Evolutionary conservation across 805 yeast species (phyloP).

Genomic region (Saturnispora saitoi): DNA sequence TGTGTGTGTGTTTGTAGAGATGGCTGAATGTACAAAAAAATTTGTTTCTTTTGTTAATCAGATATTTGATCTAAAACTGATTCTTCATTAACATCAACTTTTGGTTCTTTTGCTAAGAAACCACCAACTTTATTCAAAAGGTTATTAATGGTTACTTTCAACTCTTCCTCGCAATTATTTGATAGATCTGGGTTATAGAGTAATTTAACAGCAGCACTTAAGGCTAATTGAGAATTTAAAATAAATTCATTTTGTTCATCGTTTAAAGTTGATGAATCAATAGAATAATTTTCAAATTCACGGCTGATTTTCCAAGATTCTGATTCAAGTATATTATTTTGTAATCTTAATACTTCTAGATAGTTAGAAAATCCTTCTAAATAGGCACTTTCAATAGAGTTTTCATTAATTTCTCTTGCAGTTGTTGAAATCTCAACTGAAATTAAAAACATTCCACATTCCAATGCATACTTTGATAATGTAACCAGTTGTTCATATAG

Average conservation of each 20-base stretch:
- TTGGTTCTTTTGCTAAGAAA: constrained; percentile 16
- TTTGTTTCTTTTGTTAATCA: background rate
- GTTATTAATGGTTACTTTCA: constrained; percentile 43
- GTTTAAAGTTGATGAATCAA: constrained; percentile 14
- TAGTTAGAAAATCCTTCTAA: constrained; percentile 71
- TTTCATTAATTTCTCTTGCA: constrained; percentile 75
- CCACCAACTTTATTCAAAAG: constrained; percentile 56
- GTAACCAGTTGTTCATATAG: constrained; percentile 66
- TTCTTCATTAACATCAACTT: constrained; percentile 5
- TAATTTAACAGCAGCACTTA: constrained; percentile 29
- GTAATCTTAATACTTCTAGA: constrained; percentile 35
- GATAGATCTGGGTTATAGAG: constrained; percentile 31
- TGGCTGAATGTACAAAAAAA: background rate
- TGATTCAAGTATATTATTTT: constrained; percentile 15
- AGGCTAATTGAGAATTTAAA: constrained; percentile 35
- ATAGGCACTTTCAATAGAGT: constrained; percentile 72
- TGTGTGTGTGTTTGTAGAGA: background rate
- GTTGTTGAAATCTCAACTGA: constrained; percentile 58
- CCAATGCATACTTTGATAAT: constrained; percentile 67
- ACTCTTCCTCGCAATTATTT: constrained; percentile 45
- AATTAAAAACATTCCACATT: constrained; percentile 60
- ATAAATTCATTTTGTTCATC: constrained; percentile 19
- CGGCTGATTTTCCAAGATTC: constrained; percentile 21
- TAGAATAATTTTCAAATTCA: constrained; percentile 35
- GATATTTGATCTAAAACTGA: constrained; percentile 3